A percentile compares a stretch with the other conserved stretches of the same genome.
phyloP scores from a whole-genome alignment of 306 rosid species.

The Parietaria judaica region DNA sequence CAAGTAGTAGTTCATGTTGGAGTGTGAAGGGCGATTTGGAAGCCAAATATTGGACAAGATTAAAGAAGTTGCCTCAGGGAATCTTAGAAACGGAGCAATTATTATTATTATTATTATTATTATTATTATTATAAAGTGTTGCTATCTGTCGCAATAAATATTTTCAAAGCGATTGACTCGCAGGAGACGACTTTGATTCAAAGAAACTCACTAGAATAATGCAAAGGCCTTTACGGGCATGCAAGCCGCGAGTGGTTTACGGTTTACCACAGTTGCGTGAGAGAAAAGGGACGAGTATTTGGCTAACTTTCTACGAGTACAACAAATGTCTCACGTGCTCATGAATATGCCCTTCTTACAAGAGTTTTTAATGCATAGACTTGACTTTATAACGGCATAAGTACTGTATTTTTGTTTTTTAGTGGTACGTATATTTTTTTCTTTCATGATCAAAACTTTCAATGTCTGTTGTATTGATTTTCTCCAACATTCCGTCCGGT shows the following conservation, averaged over 20 bases:
- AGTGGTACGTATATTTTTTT: too few species aligned
- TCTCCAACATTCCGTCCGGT: too few species aligned
- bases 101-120: not conserved
- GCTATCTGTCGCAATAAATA: not conserved
- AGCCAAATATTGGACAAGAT: not conserved
- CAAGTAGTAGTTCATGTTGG: conserved; percentile 16
- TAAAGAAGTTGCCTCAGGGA: too few species aligned
- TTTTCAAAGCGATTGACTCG: not conserved
- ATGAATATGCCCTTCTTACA: not conserved
- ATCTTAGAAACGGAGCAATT: not conserved
- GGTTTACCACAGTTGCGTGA: not conserved
- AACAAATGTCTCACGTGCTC: not conserved
- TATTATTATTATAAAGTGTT: not conserved
- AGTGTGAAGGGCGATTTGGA: not conserved
- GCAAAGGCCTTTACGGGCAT: not conserved
- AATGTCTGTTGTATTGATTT: too few species aligned
- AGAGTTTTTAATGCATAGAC: not conserved
- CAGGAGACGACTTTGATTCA: not conserved
- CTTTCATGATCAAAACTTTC: too few species aligned
- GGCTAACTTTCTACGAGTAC: not conserved
- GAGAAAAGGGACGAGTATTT: not conserved
- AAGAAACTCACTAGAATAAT: not conserved
- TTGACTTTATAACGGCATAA: too few species aligned
- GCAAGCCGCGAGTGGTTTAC: not conserved
- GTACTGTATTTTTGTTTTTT: too few species aligned